Evolutionary conservation across 768 basidiomycete species (phyloP), one percentile per base, ranked within the genome.

Genomic region (Wakefieldia striispora): DNA sequence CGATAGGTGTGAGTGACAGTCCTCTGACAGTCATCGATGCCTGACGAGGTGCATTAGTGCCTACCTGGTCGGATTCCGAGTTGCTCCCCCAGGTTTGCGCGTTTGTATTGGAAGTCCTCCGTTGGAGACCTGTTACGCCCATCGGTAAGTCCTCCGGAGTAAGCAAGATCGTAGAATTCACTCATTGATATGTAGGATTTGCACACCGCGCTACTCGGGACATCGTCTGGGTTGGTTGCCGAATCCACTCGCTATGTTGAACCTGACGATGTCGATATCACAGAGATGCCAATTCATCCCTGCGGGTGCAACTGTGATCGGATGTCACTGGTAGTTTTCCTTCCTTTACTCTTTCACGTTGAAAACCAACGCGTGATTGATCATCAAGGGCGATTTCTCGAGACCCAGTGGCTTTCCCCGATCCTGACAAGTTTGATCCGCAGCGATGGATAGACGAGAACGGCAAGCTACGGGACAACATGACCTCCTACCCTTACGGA

Each of bases 191-290:
- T 24, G 3, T 12, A 64, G 63, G 84, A 0, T 80, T 84, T 49
- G 70, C 79, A 1, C 86, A 88, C 53, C 75, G 77, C 12, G 76
- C 83, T 0, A 85, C 81, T 0, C 75, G 75, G 42, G 83, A 86
- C 47, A 75, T 87, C 33, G 58, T 79, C 21, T 86, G 81, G 79
- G 81, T 81, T 36, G 4, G 26, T 6, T 8, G 3, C 16, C 6
- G 31, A 14, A 24, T 35, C 13, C 4, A 33, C 4, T 24, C 9
- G 51, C 74, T 19, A 81, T 75, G 72, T 76, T 78, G 21, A 45
- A 24, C 7, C 14, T 26, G 29, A 10, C 14, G 31, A 33, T 33
- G 31, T 33, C 9, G 9, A 11, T 23, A 19, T 31, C 10, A 13
- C 34, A 63, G 63, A 56, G 39, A 34, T 61, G 57, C 9, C 50